Evolutionary conservation across 192 early-diverging fungal species (phyloP).

Genomic region (Neocallimastix lanati): DNA sequence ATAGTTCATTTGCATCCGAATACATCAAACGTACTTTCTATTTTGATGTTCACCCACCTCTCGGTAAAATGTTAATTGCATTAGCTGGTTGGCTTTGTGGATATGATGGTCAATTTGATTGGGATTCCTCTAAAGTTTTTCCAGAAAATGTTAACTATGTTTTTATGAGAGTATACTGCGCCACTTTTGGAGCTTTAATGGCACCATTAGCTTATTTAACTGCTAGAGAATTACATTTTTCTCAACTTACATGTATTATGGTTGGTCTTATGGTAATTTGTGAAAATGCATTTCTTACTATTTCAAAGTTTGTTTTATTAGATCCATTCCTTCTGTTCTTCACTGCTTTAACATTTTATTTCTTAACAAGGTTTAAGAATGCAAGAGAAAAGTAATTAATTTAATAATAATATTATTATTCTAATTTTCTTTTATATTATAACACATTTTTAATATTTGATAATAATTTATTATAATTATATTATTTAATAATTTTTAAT

Average conservation of each 20-base stretch:
- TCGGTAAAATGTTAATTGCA: constrained; percentile 89
- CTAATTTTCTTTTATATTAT: constrained; percentile 7
- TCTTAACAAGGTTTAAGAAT: constrained; percentile 57
- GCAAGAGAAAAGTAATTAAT: constrained; percentile 20
- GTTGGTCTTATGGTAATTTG: constrained; percentile 57
- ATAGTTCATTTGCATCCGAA: constrained; percentile 69
- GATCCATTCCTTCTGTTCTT: constrained; percentile 91
- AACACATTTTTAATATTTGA: neutral
- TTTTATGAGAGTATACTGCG: constrained; percentile 78
- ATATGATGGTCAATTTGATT: constrained; percentile 71
- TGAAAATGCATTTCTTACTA: constrained; percentile 53
- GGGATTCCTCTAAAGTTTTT: constrained; percentile 60
- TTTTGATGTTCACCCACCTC: constrained; percentile 95
- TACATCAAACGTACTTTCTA: constrained; percentile 90
- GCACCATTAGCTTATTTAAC: constrained; percentile 85
- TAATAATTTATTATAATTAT: neutral
- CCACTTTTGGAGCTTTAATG: constrained; percentile 68
- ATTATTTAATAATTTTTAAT: neutral
- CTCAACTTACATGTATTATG: constrained; percentile 41
- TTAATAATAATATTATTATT: constrained; percentile 10
- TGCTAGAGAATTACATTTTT: constrained; percentile 50
- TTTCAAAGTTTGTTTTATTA: constrained; percentile 81
- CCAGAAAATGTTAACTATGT: constrained; percentile 64
- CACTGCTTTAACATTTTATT: constrained; percentile 48
- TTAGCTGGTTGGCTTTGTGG: constrained; percentile 64